Conservation (phyloP, 1,139 yeast species). For the Lodderomyces orthopsilosis region DNA sequence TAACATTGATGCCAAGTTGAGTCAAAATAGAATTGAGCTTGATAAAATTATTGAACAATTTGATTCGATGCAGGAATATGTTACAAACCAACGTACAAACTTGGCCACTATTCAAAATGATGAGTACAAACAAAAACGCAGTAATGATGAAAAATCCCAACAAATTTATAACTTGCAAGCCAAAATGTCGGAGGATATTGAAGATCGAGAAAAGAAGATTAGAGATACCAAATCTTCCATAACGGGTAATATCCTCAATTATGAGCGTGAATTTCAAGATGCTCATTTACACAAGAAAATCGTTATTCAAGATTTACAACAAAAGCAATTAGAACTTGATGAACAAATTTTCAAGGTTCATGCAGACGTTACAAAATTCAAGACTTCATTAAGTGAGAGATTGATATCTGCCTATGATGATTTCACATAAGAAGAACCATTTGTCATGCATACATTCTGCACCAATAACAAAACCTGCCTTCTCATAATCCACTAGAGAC, state of each 20-base stretch:
- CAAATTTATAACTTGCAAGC: conserved; percentile 54
- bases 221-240: conserved; percentile 51
- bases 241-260: conserved; percentile 52
- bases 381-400: conserved; percentile 59
- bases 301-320: conserved; percentile 44
- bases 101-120: conserved; percentile 51
- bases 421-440: not conserved
- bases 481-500: not conserved
- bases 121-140: conserved; percentile 50
- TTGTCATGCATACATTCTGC: too few relatives aligned
- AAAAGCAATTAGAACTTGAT: conserved; percentile 48
- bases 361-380: conserved; percentile 60
- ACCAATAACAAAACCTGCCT: too few relatives aligned
- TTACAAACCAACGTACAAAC: conserved; percentile 7
- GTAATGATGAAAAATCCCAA: conserved; percentile 58
- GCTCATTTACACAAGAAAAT: conserved; percentile 56
- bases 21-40: conserved; percentile 1
- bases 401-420: not conserved
- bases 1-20: conserved; percentile 26
- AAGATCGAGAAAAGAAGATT: conserved; percentile 60
- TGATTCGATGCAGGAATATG: conserved; percentile 7
- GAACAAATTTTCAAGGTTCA: conserved; percentile 57
- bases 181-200: conserved; percentile 61
- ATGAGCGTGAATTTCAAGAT: conserved; percentile 57
- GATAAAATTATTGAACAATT: conserved; percentile 6